Conservation (phyloP, 2,329 filamentous ascomycete species). For the Xylaria multiplex region DNA sequence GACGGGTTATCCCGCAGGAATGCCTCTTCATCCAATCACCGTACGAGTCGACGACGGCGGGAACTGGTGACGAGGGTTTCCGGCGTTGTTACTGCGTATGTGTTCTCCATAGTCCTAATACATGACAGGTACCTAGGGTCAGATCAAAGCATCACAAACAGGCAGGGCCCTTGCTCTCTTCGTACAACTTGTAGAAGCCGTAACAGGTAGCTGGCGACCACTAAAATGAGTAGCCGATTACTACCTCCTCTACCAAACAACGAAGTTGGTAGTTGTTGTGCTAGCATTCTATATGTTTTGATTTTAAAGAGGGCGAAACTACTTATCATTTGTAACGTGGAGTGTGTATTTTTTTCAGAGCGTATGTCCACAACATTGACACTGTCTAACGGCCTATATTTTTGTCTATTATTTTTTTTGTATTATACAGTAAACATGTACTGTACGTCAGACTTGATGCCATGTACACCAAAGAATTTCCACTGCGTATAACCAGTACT, state of each 20-base stretch:
- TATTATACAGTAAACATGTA: conserved; percentile 3
- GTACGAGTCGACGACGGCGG: conserved; percentile 1
- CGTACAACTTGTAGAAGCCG: not conserved
- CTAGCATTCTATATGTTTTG: conserved; percentile 5
- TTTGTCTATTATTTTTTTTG: too few species aligned
- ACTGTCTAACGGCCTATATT: not conserved
- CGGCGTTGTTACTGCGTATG: conserved; percentile 18
- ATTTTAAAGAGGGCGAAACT: conserved; percentile 7
- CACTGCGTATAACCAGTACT: not conserved
- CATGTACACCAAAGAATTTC: not conserved
- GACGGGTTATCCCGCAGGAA: conserved; percentile 21
- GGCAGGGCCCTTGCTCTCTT: conserved; percentile 18
- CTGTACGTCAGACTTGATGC: not conserved
- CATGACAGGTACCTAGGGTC: conserved; percentile 17
- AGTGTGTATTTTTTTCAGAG: not conserved
- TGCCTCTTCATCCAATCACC: conserved; percentile 11
- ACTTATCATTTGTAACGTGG: conserved; percentile 23
- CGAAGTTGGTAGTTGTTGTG: conserved; percentile 2
- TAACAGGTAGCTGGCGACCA: conserved; percentile 15
- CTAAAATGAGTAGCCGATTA: conserved; percentile 14
- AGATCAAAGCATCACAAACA: conserved; percentile 12
- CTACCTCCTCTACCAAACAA: conserved; percentile 14
- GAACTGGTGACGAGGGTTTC: conserved; percentile 10
- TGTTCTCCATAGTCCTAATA: conserved; percentile 11
- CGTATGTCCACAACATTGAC: not conserved